Percentiles rank a stretch among this genome's conserved stretches.
Evolutionary conservation across 2,329 filamentous ascomycete genomes (phyloP).

Genomic region (Pochonia chlamydosporia): DNA sequence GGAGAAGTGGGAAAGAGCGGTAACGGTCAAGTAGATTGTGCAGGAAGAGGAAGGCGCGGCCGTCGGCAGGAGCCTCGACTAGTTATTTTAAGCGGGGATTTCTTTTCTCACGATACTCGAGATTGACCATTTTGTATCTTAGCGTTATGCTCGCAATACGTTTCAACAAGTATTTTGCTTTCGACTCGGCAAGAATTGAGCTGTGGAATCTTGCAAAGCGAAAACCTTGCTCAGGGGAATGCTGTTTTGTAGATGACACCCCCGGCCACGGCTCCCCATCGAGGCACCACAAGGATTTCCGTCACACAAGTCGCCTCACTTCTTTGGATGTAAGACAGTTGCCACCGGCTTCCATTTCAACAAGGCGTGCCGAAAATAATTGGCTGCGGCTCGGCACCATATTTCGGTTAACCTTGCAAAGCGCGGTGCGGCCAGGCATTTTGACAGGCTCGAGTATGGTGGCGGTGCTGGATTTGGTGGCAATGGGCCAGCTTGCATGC

Average conservation of each 20-base stretch:
- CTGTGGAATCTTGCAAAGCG: not conserved
- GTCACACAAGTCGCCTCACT: not conserved
- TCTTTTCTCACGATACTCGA: conserved; percentile 2
- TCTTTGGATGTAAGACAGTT: not conserved
- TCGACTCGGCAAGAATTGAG: too few relatives aligned
- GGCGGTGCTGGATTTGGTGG: not conserved
- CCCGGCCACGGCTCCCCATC: not conserved
- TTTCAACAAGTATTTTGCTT: not conserved
- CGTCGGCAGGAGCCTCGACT: not conserved
- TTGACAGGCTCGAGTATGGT: not conserved
- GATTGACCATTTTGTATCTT: not conserved
- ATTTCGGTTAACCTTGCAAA: not conserved
- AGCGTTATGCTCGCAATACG: not conserved
- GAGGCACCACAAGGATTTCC: not conserved
- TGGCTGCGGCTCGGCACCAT: not conserved
- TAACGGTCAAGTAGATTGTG: not conserved
- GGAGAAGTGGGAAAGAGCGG: not conserved
- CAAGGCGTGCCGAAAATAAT: not conserved
- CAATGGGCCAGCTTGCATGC: not conserved
- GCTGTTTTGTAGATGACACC: not conserved
- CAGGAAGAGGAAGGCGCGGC: conserved; percentile 5
- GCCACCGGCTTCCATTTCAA: not conserved
- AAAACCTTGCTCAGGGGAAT: not conserved
- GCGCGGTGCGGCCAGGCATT: not conserved
- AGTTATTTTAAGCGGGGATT: not conserved